Base-by-base conservation (phyloP, 768 basidiomycete genomes). In the Galerina sulciceps region DNA sequence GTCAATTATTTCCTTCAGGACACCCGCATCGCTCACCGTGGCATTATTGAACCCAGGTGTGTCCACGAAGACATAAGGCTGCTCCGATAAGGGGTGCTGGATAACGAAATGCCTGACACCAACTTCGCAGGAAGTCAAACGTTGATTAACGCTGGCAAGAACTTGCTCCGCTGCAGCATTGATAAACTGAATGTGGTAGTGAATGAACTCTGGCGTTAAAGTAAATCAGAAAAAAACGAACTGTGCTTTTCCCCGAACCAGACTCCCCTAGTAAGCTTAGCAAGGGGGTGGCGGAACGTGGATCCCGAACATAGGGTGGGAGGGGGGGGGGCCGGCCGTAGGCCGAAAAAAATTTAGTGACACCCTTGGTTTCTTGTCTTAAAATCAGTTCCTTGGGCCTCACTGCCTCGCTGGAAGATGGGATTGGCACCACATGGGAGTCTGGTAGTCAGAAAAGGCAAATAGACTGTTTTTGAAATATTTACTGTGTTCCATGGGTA, bases 161-260 rank as follows among this genome's bases (percentile, higher is more conserved):
- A 3, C 1, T 17, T 17, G 1, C 20, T 6, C n/a, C 10, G 50
- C 36, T 10, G 50, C 50, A 3, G 18, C 9, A 20, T 52, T 52
- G 20, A 52, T 37, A 18, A 52, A 52, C 50, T 52, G 13, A 23
- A 52, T 15, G 15, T 14, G 4, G n/a, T 1, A 38, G 5, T 31
- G 26, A 37, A 22, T 38, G n/a, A 17, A 20, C 6, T 0, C 8
- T 31, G 26, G 26, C 8, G 2, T 31, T 31, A 20, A 6, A 40
- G n/a, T 13, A 50, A 17, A 50, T 10, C 17, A 37, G 4, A 37
- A 20, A 38, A n/a, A 52, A 3, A 52, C 50, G 6, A 40, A 52
- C 50, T 13, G 50, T 52, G 50, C 50, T 52, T 15, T 52, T 52
- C n/a, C 50, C 50, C 8, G 37, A 14, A 3, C 50, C 50, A 9